Base-by-base conservation (phyloP, 1,284 basidiomycete species). In the Irpex sp. region DNA sequence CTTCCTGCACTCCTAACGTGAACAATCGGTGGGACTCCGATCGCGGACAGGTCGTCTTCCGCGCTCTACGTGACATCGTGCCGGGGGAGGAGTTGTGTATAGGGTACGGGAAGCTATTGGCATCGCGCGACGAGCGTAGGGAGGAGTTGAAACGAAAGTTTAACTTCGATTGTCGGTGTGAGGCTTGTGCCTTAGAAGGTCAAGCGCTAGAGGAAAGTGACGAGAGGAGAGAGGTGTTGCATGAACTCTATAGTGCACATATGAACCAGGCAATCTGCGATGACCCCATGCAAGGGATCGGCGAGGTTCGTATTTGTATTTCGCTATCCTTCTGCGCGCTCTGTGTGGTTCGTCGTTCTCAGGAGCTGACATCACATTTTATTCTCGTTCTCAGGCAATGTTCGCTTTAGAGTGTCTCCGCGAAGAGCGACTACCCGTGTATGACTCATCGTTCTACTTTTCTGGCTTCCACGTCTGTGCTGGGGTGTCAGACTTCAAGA, bases 31-130 rank as follows among this genome's bases (percentile, higher is more conserved):
- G 67, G 67, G 62, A 65, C 50, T 59, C 60, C n/a, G 51, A 54
- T 11, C 43, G 37, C 4, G 47, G 58, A 11, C 50, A 51, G 19
- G 53, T 68, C 19, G 64, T 65, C 6, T 62, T 64, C 46, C 61
- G 65, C 9, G 66, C 66, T 7, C 33, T 65, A 37, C 59, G 76
- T 21, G 78, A 79, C 57, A 69, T 86, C 37, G 66, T 68, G n/a
- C 64, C 68, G 3, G 83, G 80, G 5, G 83, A 86, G 63, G 85
- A 87, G 63, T 69, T 87, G 50, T 85, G 83, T 65, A 85, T 82
- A 63, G 81, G 76, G 60, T 87, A 87, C 67, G 76, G 83, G 59
- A 78, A 83, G 61, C 69, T 78, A 3, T 71, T 79, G 36, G 77
- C 77, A 35, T 59, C 68, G 0, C 76, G 76, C 13, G 63, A 65